Percentiles rank a stretch among this genome's conserved stretches.
phyloP scores from a whole-genome alignment of 257 asterid genomes.

The Coffea eugenioides region DNA sequence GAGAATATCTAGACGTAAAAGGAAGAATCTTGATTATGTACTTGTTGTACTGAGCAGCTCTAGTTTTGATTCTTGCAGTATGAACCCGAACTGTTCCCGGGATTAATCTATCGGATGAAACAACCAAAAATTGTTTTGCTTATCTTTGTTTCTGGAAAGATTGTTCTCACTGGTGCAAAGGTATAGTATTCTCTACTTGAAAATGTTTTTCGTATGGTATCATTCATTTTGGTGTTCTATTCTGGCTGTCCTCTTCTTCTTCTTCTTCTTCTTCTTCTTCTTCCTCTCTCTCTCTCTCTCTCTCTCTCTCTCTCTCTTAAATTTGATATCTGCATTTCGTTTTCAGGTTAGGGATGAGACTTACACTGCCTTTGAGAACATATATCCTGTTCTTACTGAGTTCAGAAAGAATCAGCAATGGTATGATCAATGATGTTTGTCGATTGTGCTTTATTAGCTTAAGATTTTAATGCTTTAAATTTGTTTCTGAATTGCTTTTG shows the following conservation, averaged over 20 bases:
- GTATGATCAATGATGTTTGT: constrained; percentile 27
- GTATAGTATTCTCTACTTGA: constrained; percentile 21
- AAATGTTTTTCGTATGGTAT: too few species aligned
- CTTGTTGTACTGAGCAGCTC: too few species aligned
- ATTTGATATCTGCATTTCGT: not conserved
- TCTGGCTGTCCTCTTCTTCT: too few species aligned
- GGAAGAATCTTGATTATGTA: too few species aligned
- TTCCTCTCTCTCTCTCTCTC: not conserved
- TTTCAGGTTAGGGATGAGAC: constrained; percentile 89
- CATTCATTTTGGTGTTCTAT: too few species aligned
- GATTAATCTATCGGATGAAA: constrained; percentile 86
- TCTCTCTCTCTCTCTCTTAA: not conserved
- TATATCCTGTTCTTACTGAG: constrained; percentile 89
- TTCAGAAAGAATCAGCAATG: constrained; percentile 93
- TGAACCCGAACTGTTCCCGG: constrained; percentile 95
- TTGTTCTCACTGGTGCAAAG: constrained; percentile 96
- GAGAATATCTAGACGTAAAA: too few species aligned
- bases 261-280: not conserved
- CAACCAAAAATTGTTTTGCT: constrained; percentile 93
- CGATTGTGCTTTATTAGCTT: too few species aligned
- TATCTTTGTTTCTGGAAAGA: constrained; percentile 90
- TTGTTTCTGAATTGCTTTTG: too few species aligned
- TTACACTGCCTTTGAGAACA: constrained; percentile 83
- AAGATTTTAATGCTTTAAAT: too few species aligned
- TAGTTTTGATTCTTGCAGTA: constrained; percentile 40